Evolutionary conservation across 805 yeast species (phyloP), one percentile per base, ranked within the genome.

Genomic region (Scheffersomyces amazonensis): DNA sequence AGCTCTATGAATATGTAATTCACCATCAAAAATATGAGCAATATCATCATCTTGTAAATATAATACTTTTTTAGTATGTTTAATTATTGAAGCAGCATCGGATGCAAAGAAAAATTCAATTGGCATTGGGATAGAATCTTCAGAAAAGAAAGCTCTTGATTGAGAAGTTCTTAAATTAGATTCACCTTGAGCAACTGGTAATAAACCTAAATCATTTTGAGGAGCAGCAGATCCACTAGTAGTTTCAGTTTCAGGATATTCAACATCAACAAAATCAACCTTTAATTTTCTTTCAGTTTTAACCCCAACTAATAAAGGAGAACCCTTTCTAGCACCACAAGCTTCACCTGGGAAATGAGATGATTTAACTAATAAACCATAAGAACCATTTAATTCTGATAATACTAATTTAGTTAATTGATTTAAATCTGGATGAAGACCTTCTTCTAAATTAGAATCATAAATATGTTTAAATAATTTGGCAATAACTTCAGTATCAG

Each of bases 401-500:
- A 93, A 73, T 15, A 89, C 97, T 54, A 88, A 87, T 65, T 91
- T 93, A 51, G 96, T 90, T 57, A 93, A 77, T 58, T 88, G 89
- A 59, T 87, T 84, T 65, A 93, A 89, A 66, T 93, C 98, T 41
- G 85, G 71, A 42, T 84, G 83, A 47, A 77, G 73, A 48, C 90
- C 91, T 55, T 86, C 87, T 47, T 77, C 74, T 47, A 73, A 47
- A 59, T 80, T 81, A 44, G 86, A 73, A 63, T 88, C 95, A 65
- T 87, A 93, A 48, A 89, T 74, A 66, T 88, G 95, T 65, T 88
- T 87, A 72, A 87, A 87, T 56, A 93, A 76, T 67, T 88, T 90
- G 52, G 99, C 99, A 60, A 93, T 93, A 66, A 95, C 87, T 68
- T 93, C 99, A 20, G 99, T 87, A 69, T 93, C 99, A 36, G 99